phyloP scores from a whole-genome alignment of 2,329 filamentous ascomycete genomes.

The Phialophora tarda region DNA sequence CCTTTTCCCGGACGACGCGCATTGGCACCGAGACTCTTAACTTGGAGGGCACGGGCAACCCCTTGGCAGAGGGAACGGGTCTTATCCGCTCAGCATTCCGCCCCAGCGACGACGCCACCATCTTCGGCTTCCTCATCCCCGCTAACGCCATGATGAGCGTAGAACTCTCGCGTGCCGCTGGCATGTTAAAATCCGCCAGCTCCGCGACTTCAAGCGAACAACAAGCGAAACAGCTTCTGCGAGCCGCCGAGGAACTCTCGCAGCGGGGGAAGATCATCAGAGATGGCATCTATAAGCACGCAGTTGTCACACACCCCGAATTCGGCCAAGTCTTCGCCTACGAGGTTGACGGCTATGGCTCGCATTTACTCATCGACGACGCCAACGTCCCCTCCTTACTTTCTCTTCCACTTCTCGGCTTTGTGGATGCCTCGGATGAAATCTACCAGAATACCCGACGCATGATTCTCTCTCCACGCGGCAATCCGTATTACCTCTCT shows the following conservation, averaged over 20 bases:
- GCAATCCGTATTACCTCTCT: slow-evolving; percentile 87
- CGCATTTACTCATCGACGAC: slow-evolving; percentile 68
- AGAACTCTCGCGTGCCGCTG: slow-evolving; percentile 76
- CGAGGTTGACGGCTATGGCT: slow-evolving; percentile 70
- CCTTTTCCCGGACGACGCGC: slow-evolving; percentile 80
- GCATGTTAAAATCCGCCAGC: slow-evolving; percentile 63
- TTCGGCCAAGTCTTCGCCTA: slow-evolving; percentile 68
- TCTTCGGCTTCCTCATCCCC: slow-evolving; percentile 91
- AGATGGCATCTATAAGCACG: slow-evolving; percentile 82
- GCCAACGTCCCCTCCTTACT: slow-evolving; percentile 69
- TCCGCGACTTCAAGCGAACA: slow-evolving; percentile 7
- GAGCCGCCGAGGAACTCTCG: slow-evolving; percentile 56
- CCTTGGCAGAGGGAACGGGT: slow-evolving; percentile 80
- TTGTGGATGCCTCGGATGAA: slow-evolving; percentile 63
- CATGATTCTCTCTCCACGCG: slow-evolving; percentile 74
- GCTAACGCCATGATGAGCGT: slow-evolving; percentile 96
- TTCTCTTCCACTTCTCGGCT: slow-evolving; percentile 61
- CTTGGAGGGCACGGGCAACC: slow-evolving; percentile 85
- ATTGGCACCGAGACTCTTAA: slow-evolving; percentile 88
- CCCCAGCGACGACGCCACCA: slow-evolving; percentile 93
- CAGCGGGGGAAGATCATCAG: slow-evolving; percentile 69
- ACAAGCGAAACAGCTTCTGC: slow-evolving; percentile 40
- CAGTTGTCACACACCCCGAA: slow-evolving; percentile 61
- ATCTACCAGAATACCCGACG: slow-evolving; percentile 87
- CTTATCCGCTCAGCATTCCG: slow-evolving; percentile 90